These are phyloP conservation scores for Leptographium procerum DNA, from an alignment of 2,329 filamentous ascomycete species.

Conservation along the genomic window DNA sequence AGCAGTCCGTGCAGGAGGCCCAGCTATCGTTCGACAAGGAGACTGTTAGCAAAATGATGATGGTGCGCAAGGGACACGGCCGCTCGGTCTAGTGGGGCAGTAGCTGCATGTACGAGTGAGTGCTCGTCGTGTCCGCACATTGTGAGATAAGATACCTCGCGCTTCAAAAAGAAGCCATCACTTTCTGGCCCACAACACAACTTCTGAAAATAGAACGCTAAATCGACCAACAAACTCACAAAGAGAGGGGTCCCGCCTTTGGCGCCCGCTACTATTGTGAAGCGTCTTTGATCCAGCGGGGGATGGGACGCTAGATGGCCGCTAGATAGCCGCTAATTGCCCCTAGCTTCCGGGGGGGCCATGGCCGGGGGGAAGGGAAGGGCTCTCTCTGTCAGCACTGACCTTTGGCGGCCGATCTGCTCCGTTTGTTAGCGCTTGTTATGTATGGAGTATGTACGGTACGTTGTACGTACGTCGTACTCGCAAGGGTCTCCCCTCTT, in stretches of 20 bases:
- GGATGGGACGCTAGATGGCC: too few species aligned
- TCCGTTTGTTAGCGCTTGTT: not conserved
- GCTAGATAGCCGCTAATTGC: not conserved
- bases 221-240: too few species aligned
- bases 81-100: constrained; percentile 10
- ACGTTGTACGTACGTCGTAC: too few species aligned
- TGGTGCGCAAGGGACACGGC: constrained; percentile 19
- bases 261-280: too few species aligned
- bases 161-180: too few species aligned
- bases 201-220: not conserved
- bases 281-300: not conserved
- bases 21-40: constrained; percentile 19
- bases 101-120: not conserved
- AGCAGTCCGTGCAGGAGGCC: constrained; percentile 22
- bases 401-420: not conserved
- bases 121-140: too few species aligned
- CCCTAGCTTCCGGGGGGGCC: not conserved
- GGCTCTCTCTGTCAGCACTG: not conserved
- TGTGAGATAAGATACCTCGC: too few species aligned
- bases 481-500: too few species aligned
- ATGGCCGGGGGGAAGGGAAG: too few species aligned
- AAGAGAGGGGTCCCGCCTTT: too few species aligned
- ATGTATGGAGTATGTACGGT: too few species aligned
- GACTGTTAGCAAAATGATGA: constrained; percentile 21
- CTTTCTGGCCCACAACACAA: not conserved